These are phyloP conservation scores for Alternaria conjuncta DNA, from an alignment of 2,329 filamentous ascomycete species.

Conservation along the genomic window DNA sequence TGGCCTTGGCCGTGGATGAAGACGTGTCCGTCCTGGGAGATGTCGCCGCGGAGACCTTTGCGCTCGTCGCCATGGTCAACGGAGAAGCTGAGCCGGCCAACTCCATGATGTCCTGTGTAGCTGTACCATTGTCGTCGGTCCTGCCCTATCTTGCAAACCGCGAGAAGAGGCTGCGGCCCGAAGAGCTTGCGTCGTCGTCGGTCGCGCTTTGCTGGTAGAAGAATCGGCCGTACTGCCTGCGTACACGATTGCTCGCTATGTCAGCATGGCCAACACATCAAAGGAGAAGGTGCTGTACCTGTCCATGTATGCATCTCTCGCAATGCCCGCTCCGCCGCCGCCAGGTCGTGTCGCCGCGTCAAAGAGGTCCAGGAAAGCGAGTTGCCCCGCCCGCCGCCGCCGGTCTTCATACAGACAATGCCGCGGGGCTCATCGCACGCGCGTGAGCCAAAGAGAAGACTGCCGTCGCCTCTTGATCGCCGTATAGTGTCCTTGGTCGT, in stretches of 20 bases:
- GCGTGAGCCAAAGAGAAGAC: neutral
- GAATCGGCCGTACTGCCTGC: neutral
- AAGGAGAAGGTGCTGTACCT: neutral
- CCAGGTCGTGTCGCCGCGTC: neutral
- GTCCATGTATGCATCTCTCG: neutral
- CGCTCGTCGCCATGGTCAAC: neutral
- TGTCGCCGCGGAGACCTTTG: neutral
- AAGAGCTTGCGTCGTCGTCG: neutral
- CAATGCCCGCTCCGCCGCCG: neutral
- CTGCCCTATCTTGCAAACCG: neutral
- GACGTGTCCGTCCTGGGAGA: neutral
- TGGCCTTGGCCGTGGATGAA: neutral
- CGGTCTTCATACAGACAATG: neutral
- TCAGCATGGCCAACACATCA: neutral
- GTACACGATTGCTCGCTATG: neutral
- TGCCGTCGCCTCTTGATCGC: neutral
- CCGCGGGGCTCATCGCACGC: neutral
- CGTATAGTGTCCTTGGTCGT: neutral
- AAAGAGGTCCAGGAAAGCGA: neutral
- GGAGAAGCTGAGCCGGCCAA: neutral
- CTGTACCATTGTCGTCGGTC: neutral
- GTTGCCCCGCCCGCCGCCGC: neutral
- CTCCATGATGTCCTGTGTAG: neutral
- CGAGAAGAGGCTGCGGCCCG: neutral
- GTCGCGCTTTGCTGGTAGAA: neutral